phyloP scores from a whole-genome alignment of 768 basidiomycete genomes.

The Hericium alpestre region DNA sequence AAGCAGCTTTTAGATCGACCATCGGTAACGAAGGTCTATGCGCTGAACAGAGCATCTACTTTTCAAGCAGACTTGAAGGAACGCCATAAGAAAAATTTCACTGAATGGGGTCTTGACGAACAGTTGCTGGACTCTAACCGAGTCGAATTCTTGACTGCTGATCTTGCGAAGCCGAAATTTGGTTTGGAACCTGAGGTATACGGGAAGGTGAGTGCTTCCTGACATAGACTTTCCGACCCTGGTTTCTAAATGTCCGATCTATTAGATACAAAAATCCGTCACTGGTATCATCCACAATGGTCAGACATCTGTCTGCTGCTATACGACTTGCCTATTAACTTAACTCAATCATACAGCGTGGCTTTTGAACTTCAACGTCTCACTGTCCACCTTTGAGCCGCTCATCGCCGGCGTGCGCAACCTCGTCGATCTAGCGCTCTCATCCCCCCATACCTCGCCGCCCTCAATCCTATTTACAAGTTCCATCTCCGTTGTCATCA shows the following conservation, averaged over 20 bases:
- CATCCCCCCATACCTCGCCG: neutral
- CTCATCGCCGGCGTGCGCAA: slow-evolving; percentile 1
- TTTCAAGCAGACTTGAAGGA: neutral
- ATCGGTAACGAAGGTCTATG: slow-evolving; percentile 16
- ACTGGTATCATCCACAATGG: slow-evolving; percentile 1
- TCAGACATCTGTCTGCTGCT: neutral
- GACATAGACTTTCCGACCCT: neutral
- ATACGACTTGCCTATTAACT: neutral
- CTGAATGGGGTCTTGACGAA: slow-evolving; percentile 9
- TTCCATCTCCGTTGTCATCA: neutral
- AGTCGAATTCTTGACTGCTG: slow-evolving; percentile 8
- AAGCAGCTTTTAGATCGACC: slow-evolving; percentile 12
- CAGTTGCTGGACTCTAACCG: slow-evolving; percentile 1
- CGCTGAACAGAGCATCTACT: slow-evolving; percentile 10
- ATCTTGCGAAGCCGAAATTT: slow-evolving; percentile 5
- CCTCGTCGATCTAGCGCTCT: neutral
- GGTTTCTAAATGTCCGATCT: neutral
- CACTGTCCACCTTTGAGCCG: neutral
- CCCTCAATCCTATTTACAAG: neutral
- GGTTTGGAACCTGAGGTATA: slow-evolving; percentile 7
- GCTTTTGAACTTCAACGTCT: slow-evolving; percentile 1
- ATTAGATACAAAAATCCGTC: neutral
- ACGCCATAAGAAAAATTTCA: slow-evolving; percentile 10
- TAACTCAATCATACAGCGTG: neutral
- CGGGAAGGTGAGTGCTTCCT: slow-evolving; percentile 5